Percentiles rank a stretch among this genome's conserved stretches.
phyloP scores from a whole-genome alignment of 1,284 basidiomycete genomes.

The Trichosporon sp. region DNA sequence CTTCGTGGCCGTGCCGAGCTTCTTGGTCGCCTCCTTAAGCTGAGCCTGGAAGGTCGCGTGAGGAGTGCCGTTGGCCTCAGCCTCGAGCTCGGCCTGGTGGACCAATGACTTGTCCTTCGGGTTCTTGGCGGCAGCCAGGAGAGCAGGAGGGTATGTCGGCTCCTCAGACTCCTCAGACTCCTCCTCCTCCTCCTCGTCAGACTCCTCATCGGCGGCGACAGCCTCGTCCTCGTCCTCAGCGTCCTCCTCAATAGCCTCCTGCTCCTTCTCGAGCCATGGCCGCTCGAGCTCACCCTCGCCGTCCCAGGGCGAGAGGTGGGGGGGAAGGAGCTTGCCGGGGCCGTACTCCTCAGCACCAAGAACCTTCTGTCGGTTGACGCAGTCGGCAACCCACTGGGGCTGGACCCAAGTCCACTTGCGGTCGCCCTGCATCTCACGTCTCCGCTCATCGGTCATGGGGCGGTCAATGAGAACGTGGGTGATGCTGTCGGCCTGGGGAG shows the following conservation, averaged over 20 bases:
- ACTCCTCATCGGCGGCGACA: slow-evolving; percentile 50
- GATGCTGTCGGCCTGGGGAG: slow-evolving; percentile 69
- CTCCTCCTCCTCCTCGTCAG: slow-evolving; percentile 55
- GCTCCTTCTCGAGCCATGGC: slow-evolving; percentile 62
- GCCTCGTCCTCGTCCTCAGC: slow-evolving; percentile 49
- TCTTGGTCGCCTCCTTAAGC: slow-evolving; percentile 69
- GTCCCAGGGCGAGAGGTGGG: slow-evolving; percentile 93
- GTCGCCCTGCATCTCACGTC: slow-evolving; percentile 66
- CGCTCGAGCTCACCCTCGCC: slow-evolving; percentile 66
- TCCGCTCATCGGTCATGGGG: slow-evolving; percentile 64
- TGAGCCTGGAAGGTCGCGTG: slow-evolving; percentile 80
- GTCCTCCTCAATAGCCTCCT: slow-evolving; percentile 56
- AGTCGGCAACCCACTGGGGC: slow-evolving; percentile 98
- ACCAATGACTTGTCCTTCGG: slow-evolving; percentile 70
- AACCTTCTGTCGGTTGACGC: slow-evolving; percentile 82
- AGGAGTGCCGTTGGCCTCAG: slow-evolving; percentile 85
- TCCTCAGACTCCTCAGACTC: slow-evolving; percentile 52
- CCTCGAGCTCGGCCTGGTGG: slow-evolving; percentile 87
- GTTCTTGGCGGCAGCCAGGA: slow-evolving; percentile 63
- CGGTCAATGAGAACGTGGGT: slow-evolving; percentile 97
- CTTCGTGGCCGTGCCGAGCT: slow-evolving; percentile 46
- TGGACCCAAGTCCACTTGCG: slow-evolving; percentile 84
- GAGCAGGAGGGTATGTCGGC: slow-evolving; percentile 58
- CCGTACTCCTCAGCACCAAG: slow-evolving; percentile 83
- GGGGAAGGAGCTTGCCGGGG: slow-evolving; percentile 85